Evolutionary conservation across 1,284 basidiomycete species (phyloP).

Genomic region (Malassezia yamatoensis): DNA sequence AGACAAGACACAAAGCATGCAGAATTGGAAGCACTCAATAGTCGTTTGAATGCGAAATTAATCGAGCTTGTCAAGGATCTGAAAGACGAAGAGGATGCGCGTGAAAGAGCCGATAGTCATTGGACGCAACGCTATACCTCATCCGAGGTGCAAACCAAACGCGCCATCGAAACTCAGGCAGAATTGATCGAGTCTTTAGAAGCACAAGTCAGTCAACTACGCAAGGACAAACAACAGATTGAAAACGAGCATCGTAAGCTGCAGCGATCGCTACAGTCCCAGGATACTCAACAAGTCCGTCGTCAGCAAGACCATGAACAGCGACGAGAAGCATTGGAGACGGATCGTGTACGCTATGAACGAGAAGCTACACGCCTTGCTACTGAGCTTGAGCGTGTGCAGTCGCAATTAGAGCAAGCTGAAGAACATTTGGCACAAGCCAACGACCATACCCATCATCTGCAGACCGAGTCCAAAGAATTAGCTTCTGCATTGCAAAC

Average conservation of each 20-base stretch:
- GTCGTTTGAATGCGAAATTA: slow-evolving; percentile 38
- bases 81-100: slow-evolving; percentile 49
- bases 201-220: slow-evolving; percentile 29
- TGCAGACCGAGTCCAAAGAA: slow-evolving; percentile 33
- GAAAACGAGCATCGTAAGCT: slow-evolving; percentile 48
- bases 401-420: slow-evolving; percentile 68
- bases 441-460: slow-evolving; percentile 60
- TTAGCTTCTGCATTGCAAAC: slow-evolving; percentile 31
- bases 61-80: slow-evolving; percentile 49
- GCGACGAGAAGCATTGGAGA: slow-evolving; percentile 53
- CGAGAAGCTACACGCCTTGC: slow-evolving; percentile 53
- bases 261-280: slow-evolving; percentile 60
- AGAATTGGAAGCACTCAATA: slow-evolving; percentile 27
- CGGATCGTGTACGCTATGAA: slow-evolving; percentile 7
- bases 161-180: slow-evolving; percentile 36
- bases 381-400: slow-evolving; percentile 76
- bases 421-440: slow-evolving; percentile 61
- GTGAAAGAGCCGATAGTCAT: slow-evolving; percentile 47
- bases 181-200: slow-evolving; percentile 29
- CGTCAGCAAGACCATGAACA: slow-evolving; percentile 70
- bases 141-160: slow-evolving; percentile 27
- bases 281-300: slow-evolving; percentile 58
- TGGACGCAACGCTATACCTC: slow-evolving; percentile 49
- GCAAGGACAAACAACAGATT: slow-evolving; percentile 25
- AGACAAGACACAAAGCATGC: neutral